Conservation (phyloP, 331 rosid genomes). For the Pyracantha coccinea region DNA sequence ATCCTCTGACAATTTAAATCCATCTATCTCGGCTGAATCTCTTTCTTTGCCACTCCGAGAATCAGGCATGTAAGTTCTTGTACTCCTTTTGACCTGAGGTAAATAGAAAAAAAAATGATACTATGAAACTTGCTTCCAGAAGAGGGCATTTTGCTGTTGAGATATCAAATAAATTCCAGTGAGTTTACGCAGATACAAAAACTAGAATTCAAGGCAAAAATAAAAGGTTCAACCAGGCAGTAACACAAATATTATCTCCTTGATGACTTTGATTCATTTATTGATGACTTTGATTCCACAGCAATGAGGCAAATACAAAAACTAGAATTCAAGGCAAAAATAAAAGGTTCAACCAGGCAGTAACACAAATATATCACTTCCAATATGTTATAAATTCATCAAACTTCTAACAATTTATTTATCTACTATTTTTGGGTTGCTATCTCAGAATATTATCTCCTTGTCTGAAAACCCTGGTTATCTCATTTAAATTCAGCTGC, state of each 20-base stretch:
- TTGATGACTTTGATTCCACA: conserved; percentile 2
- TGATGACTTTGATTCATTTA: neutral
- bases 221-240: too few species aligned
- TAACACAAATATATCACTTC: neutral
- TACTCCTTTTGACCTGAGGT: conserved; percentile 60
- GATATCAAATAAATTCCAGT: neutral
- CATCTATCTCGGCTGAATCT: conserved; percentile 28
- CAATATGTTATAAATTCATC: neutral
- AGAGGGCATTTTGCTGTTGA: neutral
- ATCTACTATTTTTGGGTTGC: neutral
- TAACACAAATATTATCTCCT: too few species aligned
- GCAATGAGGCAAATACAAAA: neutral
- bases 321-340: neutral
- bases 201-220: too few species aligned
- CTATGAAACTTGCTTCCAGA: neutral
- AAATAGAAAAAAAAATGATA: neutral
- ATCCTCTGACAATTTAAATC: conserved; percentile 47
- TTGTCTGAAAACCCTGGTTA: neutral
- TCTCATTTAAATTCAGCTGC: neutral
- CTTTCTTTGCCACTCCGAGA: conserved; percentile 42
- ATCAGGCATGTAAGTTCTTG: conserved; percentile 55
- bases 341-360: neutral
- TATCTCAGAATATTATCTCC: neutral
- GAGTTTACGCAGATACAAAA: neutral
- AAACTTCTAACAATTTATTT: neutral